Base-by-base conservation (phyloP, 345 rosid genomes). In the Hibiscus tridactylites region DNA sequence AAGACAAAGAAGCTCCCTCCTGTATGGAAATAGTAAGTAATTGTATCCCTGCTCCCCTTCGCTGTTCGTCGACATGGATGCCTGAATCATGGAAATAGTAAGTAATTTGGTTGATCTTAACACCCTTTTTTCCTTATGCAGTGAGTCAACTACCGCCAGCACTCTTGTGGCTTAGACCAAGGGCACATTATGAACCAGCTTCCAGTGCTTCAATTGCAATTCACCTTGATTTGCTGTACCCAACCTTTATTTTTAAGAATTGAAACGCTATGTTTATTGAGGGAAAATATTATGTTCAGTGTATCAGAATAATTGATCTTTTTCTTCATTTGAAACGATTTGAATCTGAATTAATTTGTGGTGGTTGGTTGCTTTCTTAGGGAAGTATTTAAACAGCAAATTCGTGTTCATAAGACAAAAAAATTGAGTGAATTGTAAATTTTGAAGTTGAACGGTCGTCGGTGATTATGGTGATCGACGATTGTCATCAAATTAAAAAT, bases 1-100 rank as follows among this genome's bases (percentile, higher is more conserved):
- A 93, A 91, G 83, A 93, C 93, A 49, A 91, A 88, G 91, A 93
- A 93, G 86, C 96, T 93, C 58, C 97, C 96, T 10, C 96, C 97
- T 0, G 96, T 93, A 71, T 93, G 96, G 97, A 93, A 93, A 74
- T 93, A 91, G 92, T 88, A 54, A 85, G 91, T 81, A 71, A 16
- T 47, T 15, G 52, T 19, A 56, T 17, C 28, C 61, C 5, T 17
- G 4, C 39, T 54, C 44, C 44, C 44, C 8, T 7, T 6, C 8
- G 6, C 7, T 9, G 5, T 3, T 19, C 13, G 1, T 9, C 8
- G 60, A 19, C 11, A 19, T 19, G 59, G 9, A 54, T 54, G 59
- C 26, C 8, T 54, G 28, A 54, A 24, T 19, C 26, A 54, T 54
- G 59, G 11, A 7, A 11, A 2, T 11, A 6, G 44, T 3, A 5